Evolutionary conservation across 345 rosid genomes (phyloP), one percentile per base, ranked within the genome.

Genomic region (Sisymbrium irio): DNA sequence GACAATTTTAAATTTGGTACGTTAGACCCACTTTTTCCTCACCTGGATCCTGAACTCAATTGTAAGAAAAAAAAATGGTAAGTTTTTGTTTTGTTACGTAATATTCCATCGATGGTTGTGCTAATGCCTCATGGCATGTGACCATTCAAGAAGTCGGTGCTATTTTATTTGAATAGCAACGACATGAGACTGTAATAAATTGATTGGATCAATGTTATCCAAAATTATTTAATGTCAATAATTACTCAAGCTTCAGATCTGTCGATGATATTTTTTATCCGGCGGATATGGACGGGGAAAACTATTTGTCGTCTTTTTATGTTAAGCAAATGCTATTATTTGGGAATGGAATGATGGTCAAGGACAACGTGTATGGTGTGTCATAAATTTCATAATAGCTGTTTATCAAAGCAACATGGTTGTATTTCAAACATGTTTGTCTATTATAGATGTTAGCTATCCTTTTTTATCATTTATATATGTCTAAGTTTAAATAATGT

Each of bases 41-140:
- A 40, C 37, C 25, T 13, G 4, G 53, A 42, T 53, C 56, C 37
- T 37, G 32, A 46, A 65, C 53, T 41, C 49, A 41, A 1, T 8
- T 7, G 20, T 51, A 2, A 37, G 22, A 9, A 18, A 1, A 18
- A 25, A 18, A 47, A 39, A 7, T 55, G 10, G 7, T 2, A 25
- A 7, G n/a, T 22, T 50, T 50, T 33, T 42, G 18, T 35, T 53
- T 62, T n/a, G 27, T 35, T 36, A 54, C 28, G 44, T 45, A 75
- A 69, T 75, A 75, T 75, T 75, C 64, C 79, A 76, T 74, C 72
- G 78, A 65, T 74, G 72, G 47, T 2, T 56, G 72, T 74, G 78
- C 72, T 45, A 13, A 45, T 56, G 64, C 65, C 58, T 45, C 32
- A 55, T 74, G 71, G 78, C 78, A 72, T 72, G 76, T 65, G 78